Base-by-base conservation (phyloP, 805 yeast species). In the Aciculoconidium aculeatum region DNA sequence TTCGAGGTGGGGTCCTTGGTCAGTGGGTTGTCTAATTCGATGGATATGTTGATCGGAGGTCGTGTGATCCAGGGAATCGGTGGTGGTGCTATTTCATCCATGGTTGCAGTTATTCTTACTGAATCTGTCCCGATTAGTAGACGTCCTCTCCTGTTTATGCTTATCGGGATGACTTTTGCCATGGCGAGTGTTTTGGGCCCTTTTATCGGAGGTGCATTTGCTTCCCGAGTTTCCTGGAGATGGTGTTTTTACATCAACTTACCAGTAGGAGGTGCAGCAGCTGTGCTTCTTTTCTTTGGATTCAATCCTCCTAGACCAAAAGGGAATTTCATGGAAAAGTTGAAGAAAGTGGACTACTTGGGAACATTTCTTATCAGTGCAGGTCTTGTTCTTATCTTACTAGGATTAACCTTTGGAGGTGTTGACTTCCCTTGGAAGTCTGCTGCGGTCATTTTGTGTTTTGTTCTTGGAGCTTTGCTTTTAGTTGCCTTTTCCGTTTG, bases 211-310 rank as follows among this genome's bases (percentile, higher is more conserved):
- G 86, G 86, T 17, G 77, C 75, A 0, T 70, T 80, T 33, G 65
- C 82, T 1, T 53, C 72, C 2, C 56, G 67, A 29, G 73, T 66
- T 4, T 55, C 72, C n/a, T 80, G 87, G 87, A 61, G 87, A 44
- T 79, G 87, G 85, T 75, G 84, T 43, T 81, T 79, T 47, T 81
- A 74, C 53, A 63, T 81, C 38, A 30, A 80, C 49, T 49, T 81
- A 20, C 84, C 86, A 3, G 51, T 78, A 19, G 82, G 83, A 11
- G 85, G 80, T 1, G 31, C 61, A 0, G 69, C 75, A 0, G 44
- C 64, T 11, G 44, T 47, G 0, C 39, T 63, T 6, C 46, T 73
- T 11, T 27, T 62, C 3, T 34, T 64, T 4, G 57, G 65, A 11
- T 67, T 71, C 47, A 55, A 62, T 17, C 76, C 79, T 8, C 73